Evolutionary conservation across 805 yeast genomes (phyloP).

Genomic region (Metschnikowia borealis): DNA sequence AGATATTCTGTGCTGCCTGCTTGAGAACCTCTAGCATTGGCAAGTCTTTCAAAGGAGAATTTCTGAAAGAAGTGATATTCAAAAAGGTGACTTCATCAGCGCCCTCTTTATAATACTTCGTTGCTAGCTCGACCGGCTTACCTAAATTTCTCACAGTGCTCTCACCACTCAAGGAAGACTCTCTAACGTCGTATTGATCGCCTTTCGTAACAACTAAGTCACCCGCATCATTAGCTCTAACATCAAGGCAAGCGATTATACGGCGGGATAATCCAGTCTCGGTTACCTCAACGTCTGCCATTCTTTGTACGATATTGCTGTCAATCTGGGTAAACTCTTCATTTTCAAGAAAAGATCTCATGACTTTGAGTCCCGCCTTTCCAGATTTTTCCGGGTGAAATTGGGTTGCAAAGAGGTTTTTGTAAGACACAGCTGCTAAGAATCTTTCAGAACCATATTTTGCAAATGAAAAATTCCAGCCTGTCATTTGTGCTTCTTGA

Average conservation of each 20-base stretch:
- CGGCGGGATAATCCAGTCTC: constrained; percentile 73
- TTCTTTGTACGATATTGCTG: constrained; percentile 3
- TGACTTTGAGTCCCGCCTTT: constrained; percentile 74
- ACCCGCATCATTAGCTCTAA: constrained; percentile 90
- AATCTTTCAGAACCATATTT: constrained; percentile 75
- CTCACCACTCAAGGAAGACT: constrained; percentile 41
- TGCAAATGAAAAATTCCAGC: constrained; percentile 73
- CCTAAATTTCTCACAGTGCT: constrained; percentile 85
- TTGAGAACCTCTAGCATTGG: constrained; percentile 93
- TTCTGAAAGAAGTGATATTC: constrained; percentile 92
- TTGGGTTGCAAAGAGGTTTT: constrained; percentile 89
- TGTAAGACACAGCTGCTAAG: constrained; percentile 74
- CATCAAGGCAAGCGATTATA: constrained; percentile 94
- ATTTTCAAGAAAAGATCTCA: constrained; percentile 65
- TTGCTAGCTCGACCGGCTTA: constrained; percentile 92
- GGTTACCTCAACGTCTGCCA: constrained; percentile 14
- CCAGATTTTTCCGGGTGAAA: constrained; percentile 99
- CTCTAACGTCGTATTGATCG: constrained; percentile 96
- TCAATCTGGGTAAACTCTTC: constrained; percentile 25
- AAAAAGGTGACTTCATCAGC: constrained; percentile 96
- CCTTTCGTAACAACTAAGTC: constrained; percentile 98
- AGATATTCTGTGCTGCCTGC: constrained; percentile 80
- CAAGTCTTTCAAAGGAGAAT: constrained; percentile 86
- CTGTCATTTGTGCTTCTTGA: constrained; percentile 26
- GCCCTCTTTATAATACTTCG: constrained; percentile 86